A percentile compares a stretch with the other conserved stretches of the same genome.
Evolutionary conservation across 768 basidiomycete genomes (phyloP).

Genomic region (Naganishia antarctica): DNA sequence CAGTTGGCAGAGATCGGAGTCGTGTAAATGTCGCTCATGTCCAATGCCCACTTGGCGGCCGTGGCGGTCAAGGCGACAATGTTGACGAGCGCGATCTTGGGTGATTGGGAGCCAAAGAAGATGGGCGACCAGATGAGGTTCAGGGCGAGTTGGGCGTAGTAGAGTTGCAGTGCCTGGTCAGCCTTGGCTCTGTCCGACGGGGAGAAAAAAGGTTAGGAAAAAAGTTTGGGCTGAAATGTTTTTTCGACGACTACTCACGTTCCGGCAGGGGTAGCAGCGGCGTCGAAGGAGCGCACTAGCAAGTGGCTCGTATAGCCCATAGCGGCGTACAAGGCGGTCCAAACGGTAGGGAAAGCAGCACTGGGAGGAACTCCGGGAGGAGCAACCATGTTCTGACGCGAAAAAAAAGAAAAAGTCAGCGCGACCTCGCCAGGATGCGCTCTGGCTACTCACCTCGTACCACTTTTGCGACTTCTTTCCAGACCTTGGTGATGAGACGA

Average conservation of each 20-base stretch:
- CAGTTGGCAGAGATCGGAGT: constrained; percentile 53
- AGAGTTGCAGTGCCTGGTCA: constrained; percentile 56
- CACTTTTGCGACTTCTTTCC: constrained; percentile 53
- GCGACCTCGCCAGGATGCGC: neutral
- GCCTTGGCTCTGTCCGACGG: constrained; percentile 50
- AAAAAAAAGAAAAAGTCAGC: neutral
- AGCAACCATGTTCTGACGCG: constrained; percentile 55
- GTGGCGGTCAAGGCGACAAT: constrained; percentile 57
- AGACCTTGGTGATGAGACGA: constrained; percentile 53
- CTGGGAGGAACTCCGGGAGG: constrained; percentile 58
- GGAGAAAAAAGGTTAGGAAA: neutral
- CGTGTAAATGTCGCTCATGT: constrained; percentile 53
- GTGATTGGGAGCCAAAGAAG: constrained; percentile 57
- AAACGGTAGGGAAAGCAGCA: constrained; percentile 60
- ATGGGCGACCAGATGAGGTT: constrained; percentile 64
- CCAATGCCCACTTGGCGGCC: constrained; percentile 61
- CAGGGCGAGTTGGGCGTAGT: constrained; percentile 60
- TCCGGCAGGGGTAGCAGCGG: constrained; percentile 49
- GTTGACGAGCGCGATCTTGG: constrained; percentile 55
- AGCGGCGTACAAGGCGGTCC: constrained; percentile 56
- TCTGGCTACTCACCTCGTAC: constrained; percentile 57
- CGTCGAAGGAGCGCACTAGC: constrained; percentile 58
- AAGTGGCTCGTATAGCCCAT: constrained; percentile 69
- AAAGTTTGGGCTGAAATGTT: neutral
- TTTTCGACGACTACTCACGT: constrained; percentile 49